Evolutionary conservation across 768 basidiomycete genomes (phyloP).

Genomic region (Psilocybe subaeruginosa): DNA sequence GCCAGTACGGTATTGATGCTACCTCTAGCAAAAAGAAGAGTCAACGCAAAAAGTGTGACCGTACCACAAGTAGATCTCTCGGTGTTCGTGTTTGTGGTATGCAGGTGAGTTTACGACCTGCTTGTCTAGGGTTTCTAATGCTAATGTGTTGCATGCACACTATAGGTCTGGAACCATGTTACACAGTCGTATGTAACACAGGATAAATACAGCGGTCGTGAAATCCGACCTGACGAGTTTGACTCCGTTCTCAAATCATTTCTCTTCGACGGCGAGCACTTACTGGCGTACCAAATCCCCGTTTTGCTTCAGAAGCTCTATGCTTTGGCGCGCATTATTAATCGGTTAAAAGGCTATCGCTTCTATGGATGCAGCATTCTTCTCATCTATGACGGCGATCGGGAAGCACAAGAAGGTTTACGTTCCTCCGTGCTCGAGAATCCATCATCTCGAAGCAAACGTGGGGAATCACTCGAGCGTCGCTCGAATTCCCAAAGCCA

Average conservation of each 20-base stretch:
- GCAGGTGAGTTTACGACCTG: constrained; percentile 71
- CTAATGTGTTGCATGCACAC: constrained; percentile 6
- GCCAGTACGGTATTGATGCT: constrained; percentile 98
- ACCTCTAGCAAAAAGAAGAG: constrained; percentile 93
- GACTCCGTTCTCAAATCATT: constrained; percentile 80
- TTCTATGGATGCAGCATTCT: constrained; percentile 98
- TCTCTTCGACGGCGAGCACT: constrained; percentile 78
- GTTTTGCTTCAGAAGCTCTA: constrained; percentile 89
- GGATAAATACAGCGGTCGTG: constrained; percentile 96
- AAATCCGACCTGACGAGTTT: constrained; percentile 87
- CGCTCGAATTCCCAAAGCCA: constrained; percentile 46
- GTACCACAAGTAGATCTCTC: constrained; percentile 88
- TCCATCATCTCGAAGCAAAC: constrained; percentile 69
- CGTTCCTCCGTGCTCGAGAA: constrained; percentile 64
- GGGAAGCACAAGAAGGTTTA: constrained; percentile 80
- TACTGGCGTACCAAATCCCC: constrained; percentile 93
- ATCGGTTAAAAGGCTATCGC: constrained; percentile 90
- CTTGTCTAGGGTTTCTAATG: constrained; percentile 12
- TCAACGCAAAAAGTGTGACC: constrained; percentile 97
- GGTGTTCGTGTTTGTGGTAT: constrained; percentile 97
- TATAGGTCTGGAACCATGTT: constrained; percentile 89
- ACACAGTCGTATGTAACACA: constrained; percentile 88
- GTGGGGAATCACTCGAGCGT: constrained; percentile 79
- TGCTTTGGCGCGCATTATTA: constrained; percentile 89
- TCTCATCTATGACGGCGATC: constrained; percentile 96